phyloP scores from a whole-genome alignment of 1,284 basidiomycete genomes.

The Tilletia setariae region DNA sequence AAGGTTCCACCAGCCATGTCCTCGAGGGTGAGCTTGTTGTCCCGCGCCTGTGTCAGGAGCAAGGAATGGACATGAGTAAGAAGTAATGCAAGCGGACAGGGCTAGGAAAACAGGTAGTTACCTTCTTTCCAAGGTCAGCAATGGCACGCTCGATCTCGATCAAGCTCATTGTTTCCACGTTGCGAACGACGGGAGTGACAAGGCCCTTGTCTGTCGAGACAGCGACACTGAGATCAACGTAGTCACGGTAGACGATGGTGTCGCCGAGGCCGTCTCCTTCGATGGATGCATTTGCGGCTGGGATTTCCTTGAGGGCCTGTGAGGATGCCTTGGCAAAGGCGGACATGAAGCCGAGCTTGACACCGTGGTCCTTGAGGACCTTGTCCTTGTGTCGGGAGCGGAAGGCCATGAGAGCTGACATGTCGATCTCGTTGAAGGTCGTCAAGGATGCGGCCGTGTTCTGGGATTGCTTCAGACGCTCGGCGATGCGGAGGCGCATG shows the following conservation, averaged over 20 bases:
- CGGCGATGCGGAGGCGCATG: slow-evolving; percentile 94
- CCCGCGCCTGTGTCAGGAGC: slow-evolving; percentile 68
- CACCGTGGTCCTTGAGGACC: slow-evolving; percentile 84
- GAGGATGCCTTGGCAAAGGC: slow-evolving; percentile 86
- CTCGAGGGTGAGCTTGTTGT: slow-evolving; percentile 89
- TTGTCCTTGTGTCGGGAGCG: slow-evolving; percentile 92
- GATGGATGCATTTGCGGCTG: slow-evolving; percentile 89
- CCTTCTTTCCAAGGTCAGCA: slow-evolving; percentile 80
- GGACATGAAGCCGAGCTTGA: slow-evolving; percentile 98
- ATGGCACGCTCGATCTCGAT: slow-evolving; percentile 92
- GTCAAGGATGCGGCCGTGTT: slow-evolving; percentile 94
- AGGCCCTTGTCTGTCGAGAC: slow-evolving; percentile 96
- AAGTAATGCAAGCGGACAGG: neutral
- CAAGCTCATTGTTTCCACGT: slow-evolving; percentile 80
- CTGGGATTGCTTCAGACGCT: slow-evolving; percentile 96
- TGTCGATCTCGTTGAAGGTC: slow-evolving; percentile 99
- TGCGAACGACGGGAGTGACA: slow-evolving; percentile 92
- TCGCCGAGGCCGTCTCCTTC: slow-evolving; percentile 67
- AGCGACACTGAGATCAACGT: slow-evolving; percentile 66
- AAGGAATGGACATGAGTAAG: neutral
- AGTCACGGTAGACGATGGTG: slow-evolving; percentile 92
- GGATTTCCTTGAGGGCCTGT: slow-evolving; percentile 86
- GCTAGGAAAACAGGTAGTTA: slow-evolving; percentile 8
- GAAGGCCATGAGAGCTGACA: slow-evolving; percentile 91
- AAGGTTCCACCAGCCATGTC: slow-evolving; percentile 84